Evolutionary conservation across 441 rosid species (phyloP).

Genomic region (Iberis amara): DNA sequence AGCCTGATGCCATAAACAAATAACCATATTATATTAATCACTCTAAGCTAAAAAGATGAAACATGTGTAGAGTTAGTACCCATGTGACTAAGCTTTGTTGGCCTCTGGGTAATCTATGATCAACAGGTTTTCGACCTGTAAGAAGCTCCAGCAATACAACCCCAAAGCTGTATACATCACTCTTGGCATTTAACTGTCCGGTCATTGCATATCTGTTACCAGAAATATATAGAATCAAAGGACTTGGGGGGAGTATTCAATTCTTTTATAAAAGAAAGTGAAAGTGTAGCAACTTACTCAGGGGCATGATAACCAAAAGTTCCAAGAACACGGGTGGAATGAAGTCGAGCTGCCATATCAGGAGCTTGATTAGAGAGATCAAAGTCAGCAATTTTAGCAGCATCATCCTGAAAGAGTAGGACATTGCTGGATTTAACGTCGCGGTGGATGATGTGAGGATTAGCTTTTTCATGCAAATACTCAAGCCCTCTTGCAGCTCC

Average conservation of each 20-base stretch:
- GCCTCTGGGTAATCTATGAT: constrained; percentile 67
- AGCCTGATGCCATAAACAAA: constrained; percentile 40
- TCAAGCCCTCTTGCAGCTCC: constrained; percentile 76
- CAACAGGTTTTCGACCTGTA: constrained; percentile 67
- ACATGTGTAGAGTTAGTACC: constrained; percentile 37
- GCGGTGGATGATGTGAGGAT: constrained; percentile 58
- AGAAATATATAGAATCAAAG: constrained; percentile 15
- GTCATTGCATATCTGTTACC: constrained; percentile 65
- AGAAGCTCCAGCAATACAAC: constrained; percentile 66
- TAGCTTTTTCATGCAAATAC: constrained; percentile 64
- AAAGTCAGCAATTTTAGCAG: constrained; percentile 66
- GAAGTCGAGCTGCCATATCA: constrained; percentile 70
- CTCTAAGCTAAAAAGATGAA: background rate
- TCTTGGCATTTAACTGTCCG: constrained; percentile 60
- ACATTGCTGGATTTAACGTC: constrained; percentile 72
- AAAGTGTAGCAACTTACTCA: constrained; percentile 48
- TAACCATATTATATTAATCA: background rate
- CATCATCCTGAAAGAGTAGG: constrained; percentile 63
- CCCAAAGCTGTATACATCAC: constrained; percentile 75
- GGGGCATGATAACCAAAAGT: constrained; percentile 76
- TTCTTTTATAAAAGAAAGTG: background rate
- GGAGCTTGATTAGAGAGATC: constrained; percentile 75
- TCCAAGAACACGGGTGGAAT: constrained; percentile 72
- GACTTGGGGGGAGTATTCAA: constrained; percentile 3
- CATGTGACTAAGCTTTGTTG: constrained; percentile 74